A percentile compares a stretch with the other conserved stretches of the same genome.
phyloP scores from a whole-genome alignment of 1,139 yeast genomes.

The Yamadazyma songkhlaensis region DNA sequence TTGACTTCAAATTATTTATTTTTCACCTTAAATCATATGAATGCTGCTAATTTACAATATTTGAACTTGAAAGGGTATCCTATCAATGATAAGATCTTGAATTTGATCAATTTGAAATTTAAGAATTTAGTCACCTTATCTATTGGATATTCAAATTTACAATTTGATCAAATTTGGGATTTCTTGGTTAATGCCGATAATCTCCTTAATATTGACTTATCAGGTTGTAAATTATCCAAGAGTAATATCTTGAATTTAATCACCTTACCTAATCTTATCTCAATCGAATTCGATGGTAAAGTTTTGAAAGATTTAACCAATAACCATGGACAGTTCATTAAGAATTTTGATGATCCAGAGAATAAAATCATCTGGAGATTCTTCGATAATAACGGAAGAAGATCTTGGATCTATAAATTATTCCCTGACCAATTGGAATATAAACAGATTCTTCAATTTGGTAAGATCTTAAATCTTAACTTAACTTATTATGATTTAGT shows the following conservation, averaged over 20 bases:
- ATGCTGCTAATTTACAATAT: constrained; percentile 51
- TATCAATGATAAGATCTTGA: constrained; percentile 51
- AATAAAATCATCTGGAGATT: constrained; percentile 48
- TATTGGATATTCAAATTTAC: constrained; percentile 55
- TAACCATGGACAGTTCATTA: constrained; percentile 31
- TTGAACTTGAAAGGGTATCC: constrained; percentile 79
- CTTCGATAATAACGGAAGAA: constrained; percentile 63
- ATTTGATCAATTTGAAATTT: constrained; percentile 54
- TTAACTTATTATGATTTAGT: constrained; percentile 57
- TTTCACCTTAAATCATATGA: constrained; percentile 51
- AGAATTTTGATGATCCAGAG: constrained; percentile 13
- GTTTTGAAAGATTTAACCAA: constrained; percentile 36
- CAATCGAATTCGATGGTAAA: constrained; percentile 43
- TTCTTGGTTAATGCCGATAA: constrained; percentile 35
- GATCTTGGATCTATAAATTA: constrained; percentile 77
- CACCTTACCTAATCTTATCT: constrained; percentile 26
- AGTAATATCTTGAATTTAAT: constrained; percentile 22
- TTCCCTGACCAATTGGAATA: constrained; percentile 33
- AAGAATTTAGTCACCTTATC: constrained; percentile 58
- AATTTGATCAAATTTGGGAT: constrained; percentile 46
- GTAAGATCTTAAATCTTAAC: constrained; percentile 22
- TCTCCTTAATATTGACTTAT: constrained; percentile 35
- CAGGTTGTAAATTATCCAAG: constrained; percentile 34
- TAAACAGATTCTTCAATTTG: constrained; percentile 24
- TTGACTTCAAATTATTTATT: constrained; percentile 58